phyloP scores from a whole-genome alignment of 768 basidiomycete species.

The Krasilnikovozyma curviuscula region DNA sequence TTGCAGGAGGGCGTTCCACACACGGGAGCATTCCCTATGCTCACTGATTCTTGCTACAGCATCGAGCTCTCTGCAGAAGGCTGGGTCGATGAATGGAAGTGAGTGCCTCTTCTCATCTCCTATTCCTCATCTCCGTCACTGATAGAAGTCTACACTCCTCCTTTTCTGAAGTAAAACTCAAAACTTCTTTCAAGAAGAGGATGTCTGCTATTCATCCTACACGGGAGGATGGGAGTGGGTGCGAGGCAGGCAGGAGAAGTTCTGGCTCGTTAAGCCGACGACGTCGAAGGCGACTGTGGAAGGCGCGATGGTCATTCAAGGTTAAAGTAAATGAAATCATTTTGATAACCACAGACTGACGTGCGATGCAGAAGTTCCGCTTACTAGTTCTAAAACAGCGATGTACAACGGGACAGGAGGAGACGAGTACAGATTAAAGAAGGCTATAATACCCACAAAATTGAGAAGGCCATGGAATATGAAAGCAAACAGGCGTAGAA shows the following conservation, averaged over 20 bases:
- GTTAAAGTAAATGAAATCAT: too few relatives aligned
- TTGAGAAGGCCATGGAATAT: too few relatives aligned
- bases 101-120: background rate
- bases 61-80: constrained; percentile 37
- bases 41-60: constrained; percentile 37
- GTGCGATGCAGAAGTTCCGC: too few relatives aligned
- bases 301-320: too few relatives aligned
- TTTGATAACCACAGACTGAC: too few relatives aligned
- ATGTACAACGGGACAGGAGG: too few relatives aligned
- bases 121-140: background rate
- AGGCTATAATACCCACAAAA: too few relatives aligned
- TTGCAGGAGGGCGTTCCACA: constrained; percentile 33
- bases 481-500: too few relatives aligned
- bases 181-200: constrained; percentile 19
- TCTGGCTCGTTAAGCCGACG: constrained; percentile 29
- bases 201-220: constrained; percentile 29
- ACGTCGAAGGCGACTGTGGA: too few relatives aligned
- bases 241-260: constrained; percentile 34
- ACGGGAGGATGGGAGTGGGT: constrained; percentile 34
- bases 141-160: constrained; percentile 17
- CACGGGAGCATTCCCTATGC: constrained; percentile 33
- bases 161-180: background rate
- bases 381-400: too few relatives aligned
- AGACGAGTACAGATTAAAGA: too few relatives aligned
- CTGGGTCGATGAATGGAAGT: constrained; percentile 35